Conservation (phyloP, 2,329 filamentous ascomycete species). For the Colletotrichum sansevieriae region DNA sequence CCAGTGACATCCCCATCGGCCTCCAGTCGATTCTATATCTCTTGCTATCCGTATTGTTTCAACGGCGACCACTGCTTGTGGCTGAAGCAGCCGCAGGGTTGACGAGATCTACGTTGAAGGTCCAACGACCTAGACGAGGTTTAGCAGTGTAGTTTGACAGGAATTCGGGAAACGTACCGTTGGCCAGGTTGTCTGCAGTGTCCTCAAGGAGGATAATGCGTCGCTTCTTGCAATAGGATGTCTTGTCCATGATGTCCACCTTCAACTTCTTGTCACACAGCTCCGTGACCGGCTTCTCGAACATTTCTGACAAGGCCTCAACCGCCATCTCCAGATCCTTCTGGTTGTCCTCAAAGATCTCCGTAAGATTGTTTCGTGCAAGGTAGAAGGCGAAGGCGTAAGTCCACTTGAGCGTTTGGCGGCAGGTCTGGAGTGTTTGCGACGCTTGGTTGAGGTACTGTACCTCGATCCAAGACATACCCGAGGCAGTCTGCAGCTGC, state of each 20-base stretch:
- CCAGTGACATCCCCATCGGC: too few relatives aligned
- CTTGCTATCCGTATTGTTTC: constrained; percentile 7
- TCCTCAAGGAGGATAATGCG: constrained; percentile 91
- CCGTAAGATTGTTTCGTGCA: constrained; percentile 93
- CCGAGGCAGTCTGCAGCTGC: constrained; percentile 90
- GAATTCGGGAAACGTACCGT: constrained; percentile 69
- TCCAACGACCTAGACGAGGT: constrained; percentile 57
- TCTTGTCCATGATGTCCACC: constrained; percentile 99
- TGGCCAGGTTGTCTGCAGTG: constrained; percentile 91
- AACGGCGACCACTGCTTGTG: constrained; percentile 45
- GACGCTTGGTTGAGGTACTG: constrained; percentile 96
- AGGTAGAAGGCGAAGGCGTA: constrained; percentile 99
- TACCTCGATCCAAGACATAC: constrained; percentile 99
- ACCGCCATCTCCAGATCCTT: constrained; percentile 98
- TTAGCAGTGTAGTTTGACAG: constrained; percentile 44
- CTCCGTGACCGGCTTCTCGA: constrained; percentile 94
- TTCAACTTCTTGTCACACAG: constrained; percentile 90
- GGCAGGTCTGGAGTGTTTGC: constrained; percentile 92
- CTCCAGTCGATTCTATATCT: too few relatives aligned
- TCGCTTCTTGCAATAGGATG: constrained; percentile 93
- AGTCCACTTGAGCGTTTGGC: constrained; percentile 99
- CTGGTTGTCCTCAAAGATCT: constrained; percentile 99
- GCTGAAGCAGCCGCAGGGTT: constrained; percentile 41
- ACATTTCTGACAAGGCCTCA: constrained; percentile 98
- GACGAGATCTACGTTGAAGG: constrained; percentile 56